Evolutionary conservation across 1,284 basidiomycete species (phyloP).

Genomic region (Heliocybe sulcata): DNA sequence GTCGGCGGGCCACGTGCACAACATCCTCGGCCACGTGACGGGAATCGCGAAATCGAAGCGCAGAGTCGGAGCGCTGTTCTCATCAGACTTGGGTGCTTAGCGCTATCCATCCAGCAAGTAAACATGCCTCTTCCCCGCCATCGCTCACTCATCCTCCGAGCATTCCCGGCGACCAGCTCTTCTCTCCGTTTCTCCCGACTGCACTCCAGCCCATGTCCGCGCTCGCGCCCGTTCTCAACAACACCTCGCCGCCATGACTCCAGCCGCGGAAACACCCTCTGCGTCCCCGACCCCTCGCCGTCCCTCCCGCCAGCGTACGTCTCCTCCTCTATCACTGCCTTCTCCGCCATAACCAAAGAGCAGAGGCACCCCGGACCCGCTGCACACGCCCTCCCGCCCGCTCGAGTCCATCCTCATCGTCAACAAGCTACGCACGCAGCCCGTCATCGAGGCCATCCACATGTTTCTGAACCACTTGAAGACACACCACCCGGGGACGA

Average conservation of each 20-base stretch:
- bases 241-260: not conserved
- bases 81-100: no score
- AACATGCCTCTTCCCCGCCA: no score
- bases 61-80: no score
- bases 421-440: constrained; percentile 70
- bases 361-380: not conserved
- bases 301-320: not conserved
- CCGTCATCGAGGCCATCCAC: constrained; percentile 67
- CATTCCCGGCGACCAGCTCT: no score
- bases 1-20: no score
- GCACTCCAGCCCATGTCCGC: no score
- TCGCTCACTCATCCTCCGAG: no score
- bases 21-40: no score
- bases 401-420: constrained; percentile 56
- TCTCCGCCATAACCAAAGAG: not conserved
- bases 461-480: constrained; percentile 63
- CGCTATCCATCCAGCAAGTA: no score
- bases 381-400: constrained; percentile 10
- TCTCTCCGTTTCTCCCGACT: no score
- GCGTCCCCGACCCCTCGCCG: not conserved
- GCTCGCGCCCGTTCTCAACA: not conserved
- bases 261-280: not conserved
- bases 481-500: constrained; percentile 60
- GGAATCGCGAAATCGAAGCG: no score
- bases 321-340: not conserved